A percentile compares a stretch with the other conserved stretches of the same genome.
These are phyloP conservation scores for Ogataea nakhonphanomensis DNA, from an alignment of 805 yeast genomes.

Conservation along the genomic window DNA sequence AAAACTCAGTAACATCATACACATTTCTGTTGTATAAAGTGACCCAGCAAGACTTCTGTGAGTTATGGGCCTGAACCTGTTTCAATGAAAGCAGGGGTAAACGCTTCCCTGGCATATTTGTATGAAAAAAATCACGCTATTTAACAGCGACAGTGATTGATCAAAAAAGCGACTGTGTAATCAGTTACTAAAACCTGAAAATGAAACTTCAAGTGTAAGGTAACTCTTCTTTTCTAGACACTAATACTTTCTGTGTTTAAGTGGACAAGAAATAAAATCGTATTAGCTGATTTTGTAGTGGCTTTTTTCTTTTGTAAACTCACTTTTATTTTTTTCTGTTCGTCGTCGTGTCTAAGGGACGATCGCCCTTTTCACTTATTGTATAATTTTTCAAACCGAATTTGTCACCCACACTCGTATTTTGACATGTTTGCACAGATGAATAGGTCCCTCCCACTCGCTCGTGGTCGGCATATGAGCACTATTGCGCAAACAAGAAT, in stretches of 20 bases:
- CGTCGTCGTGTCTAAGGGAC: neutral
- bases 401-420: conserved; percentile 1
- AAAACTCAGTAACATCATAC: conserved; percentile 73
- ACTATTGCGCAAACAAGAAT: conserved; percentile 20
- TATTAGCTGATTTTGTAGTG: too few species aligned
- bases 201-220: too few species aligned
- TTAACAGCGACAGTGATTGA: neutral
- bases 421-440: too few species aligned
- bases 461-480: neutral
- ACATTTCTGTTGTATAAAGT: conserved; percentile 75
- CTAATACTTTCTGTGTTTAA: too few species aligned
- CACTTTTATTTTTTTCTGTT: neutral
- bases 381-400: neutral
- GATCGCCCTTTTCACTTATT: neutral
- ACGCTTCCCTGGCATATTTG: conserved; percentile 10
- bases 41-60: conserved; percentile 68
- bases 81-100: conserved; percentile 59
- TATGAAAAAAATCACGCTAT: conserved; percentile 7
- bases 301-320: neutral
- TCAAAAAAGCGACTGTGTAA: too few species aligned
- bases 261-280: too few species aligned
- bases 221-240: too few species aligned
- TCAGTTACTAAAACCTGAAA: too few species aligned
- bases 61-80: conserved; percentile 52
- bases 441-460: too few species aligned